Percentiles rank a stretch among this genome's conserved stretches.
Evolutionary conservation across 257 asterid species (phyloP).

Genomic region (Gentiana straminea): DNA sequence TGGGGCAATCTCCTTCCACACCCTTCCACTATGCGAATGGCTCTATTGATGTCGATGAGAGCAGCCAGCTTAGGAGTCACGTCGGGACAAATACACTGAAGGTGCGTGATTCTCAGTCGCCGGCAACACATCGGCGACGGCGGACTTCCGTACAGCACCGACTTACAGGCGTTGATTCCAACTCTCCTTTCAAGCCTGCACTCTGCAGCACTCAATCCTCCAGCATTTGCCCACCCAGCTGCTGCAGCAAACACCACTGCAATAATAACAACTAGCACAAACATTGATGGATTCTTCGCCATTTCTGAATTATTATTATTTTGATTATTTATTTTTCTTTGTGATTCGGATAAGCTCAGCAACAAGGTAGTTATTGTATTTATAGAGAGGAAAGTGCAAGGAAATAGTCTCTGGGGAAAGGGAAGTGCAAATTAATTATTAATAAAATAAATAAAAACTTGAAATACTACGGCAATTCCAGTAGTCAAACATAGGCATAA

Average conservation of each 20-base stretch:
- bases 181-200: conserved; percentile 11
- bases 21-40: conserved; percentile 11
- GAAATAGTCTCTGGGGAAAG: too few species aligned
- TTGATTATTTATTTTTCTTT: not conserved
- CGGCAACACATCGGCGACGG: conserved; percentile 15
- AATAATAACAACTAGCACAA: not conserved
- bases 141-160: conserved; percentile 13
- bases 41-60: conserved; percentile 13
- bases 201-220: conserved; percentile 4
- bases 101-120: conserved; percentile 8
- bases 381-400: too few species aligned
- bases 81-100: conserved; percentile 15
- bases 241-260: not conserved
- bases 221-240: conserved; percentile 2
- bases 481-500: too few species aligned
- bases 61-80: conserved; percentile 20
- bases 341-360: not conserved
- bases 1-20: conserved; percentile 24
- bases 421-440: too few species aligned
- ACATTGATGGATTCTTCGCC: not conserved
- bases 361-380: not conserved
- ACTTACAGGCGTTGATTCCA: conserved; percentile 15
- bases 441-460: too few species aligned
- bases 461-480: too few species aligned
- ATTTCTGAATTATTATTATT: not conserved